These are phyloP conservation scores for Knoxdaviesia capensis DNA, from an alignment of 2,329 filamentous ascomycete genomes.

Conservation along the genomic window DNA sequence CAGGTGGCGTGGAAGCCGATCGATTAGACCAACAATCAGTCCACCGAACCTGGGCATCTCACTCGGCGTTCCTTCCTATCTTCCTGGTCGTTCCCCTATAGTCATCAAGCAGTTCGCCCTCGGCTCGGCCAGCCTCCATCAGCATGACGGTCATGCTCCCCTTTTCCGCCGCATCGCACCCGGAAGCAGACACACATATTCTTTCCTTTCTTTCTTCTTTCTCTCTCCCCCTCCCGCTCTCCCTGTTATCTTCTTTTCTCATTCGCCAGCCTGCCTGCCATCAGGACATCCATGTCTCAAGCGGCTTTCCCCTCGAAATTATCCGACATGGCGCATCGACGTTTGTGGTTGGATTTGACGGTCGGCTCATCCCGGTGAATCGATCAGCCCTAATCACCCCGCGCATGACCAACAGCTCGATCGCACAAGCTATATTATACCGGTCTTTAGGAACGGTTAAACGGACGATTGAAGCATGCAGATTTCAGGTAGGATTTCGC, in stretches of 20 bases:
- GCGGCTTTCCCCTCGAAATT: background rate
- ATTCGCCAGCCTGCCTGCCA: too few relatives aligned
- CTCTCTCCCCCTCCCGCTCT: background rate
- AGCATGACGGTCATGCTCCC: too few relatives aligned
- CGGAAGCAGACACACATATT: background rate
- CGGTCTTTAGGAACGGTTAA: too few relatives aligned
- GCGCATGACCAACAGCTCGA: background rate
- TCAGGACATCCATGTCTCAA: background rate
- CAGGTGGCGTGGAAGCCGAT: too few relatives aligned
- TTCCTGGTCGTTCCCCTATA: background rate
- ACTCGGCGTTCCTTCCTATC: background rate
- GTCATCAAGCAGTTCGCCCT: background rate
- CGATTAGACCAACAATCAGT: too few relatives aligned
- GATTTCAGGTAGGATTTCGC: too few relatives aligned
- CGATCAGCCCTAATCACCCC: background rate
- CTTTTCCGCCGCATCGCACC: too few relatives aligned
- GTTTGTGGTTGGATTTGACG: background rate
- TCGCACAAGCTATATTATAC: too few relatives aligned
- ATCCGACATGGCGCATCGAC: background rate
- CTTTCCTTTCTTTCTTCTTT: background rate
- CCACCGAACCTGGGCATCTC: background rate
- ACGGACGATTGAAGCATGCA: too few relatives aligned
- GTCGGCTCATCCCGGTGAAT: background rate
- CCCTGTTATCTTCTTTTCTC: too few relatives aligned
- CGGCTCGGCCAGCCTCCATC: background rate